Conservation (phyloP, 2,329 filamentous ascomycete species). For the Trichoderma atroviride region DNA sequence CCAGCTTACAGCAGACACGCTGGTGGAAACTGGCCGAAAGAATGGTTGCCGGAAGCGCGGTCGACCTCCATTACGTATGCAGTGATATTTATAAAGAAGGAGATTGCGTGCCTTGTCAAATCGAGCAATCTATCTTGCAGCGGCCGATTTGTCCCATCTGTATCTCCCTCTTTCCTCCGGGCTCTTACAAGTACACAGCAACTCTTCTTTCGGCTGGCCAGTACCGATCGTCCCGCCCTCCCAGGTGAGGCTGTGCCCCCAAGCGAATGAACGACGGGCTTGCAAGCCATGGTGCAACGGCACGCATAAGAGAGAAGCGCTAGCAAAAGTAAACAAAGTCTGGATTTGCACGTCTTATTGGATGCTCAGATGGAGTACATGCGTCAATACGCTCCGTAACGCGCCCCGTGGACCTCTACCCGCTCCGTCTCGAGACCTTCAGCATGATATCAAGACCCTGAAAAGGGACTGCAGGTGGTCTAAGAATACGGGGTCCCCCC, state of each 20-base stretch:
- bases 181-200: background rate
- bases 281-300: slow-evolving; percentile 1
- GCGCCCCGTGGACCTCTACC: background rate
- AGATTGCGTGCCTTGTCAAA: background rate
- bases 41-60: background rate
- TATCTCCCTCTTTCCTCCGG: background rate
- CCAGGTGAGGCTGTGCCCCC: slow-evolving; percentile 13
- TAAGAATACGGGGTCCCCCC: background rate
- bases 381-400: background rate
- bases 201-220: slow-evolving; percentile 13
- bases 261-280: slow-evolving; percentile 15
- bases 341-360: slow-evolving; percentile 1
- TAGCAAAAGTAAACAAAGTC: slow-evolving; percentile 18
- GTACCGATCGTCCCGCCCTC: slow-evolving; percentile 22
- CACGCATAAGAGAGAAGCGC: slow-evolving; percentile 13
- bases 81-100: background rate
- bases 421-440: background rate
- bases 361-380: background rate
- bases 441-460: slow-evolving; percentile 1
- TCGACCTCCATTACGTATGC: background rate
- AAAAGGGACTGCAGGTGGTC: background rate
- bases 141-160: background rate
- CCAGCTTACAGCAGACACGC: background rate
- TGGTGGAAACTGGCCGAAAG: background rate
- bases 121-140: background rate